Conservation (phyloP, 192 early-diverging fungal species). For the Backusella australiensis region DNA sequence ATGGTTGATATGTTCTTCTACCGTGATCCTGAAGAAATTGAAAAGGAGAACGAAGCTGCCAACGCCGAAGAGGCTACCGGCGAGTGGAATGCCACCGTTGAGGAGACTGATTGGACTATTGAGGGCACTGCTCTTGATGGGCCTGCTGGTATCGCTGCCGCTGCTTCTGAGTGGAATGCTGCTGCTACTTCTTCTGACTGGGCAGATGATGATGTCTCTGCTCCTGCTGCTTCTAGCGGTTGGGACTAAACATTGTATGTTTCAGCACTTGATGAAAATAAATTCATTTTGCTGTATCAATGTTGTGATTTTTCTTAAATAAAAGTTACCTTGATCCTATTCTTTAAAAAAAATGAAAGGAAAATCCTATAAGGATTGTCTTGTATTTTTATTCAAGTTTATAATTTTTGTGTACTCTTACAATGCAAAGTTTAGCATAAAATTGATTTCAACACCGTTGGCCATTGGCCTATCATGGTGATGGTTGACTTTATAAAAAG, state of each 20-base stretch:
- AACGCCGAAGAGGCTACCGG: constrained; percentile 13
- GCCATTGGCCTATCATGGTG: background rate
- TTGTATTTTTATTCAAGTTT: background rate
- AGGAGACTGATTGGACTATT: constrained; percentile 62
- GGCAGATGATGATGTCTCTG: constrained; percentile 24
- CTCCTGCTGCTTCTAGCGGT: constrained; percentile 13
- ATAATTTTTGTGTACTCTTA: constrained; percentile 45
- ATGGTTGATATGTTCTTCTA: constrained; percentile 99
- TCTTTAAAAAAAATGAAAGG: background rate
- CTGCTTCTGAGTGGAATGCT: constrained; percentile 28
- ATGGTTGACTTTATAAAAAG: background rate
- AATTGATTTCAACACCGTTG: constrained; percentile 10
- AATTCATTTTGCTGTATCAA: background rate
- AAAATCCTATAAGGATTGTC: background rate
- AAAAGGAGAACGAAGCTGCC: constrained; percentile 83
- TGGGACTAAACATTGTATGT: constrained; percentile 18
- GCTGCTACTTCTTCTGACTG: constrained; percentile 20
- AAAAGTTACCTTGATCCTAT: background rate
- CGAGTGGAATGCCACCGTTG: constrained; percentile 35
- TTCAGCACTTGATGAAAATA: background rate
- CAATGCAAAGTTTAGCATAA: constrained; percentile 42
- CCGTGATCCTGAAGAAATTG: constrained; percentile 94
- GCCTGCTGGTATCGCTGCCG: constrained; percentile 33
- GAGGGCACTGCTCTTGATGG: constrained; percentile 47
- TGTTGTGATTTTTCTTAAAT: background rate